Conservation (phyloP, 1,139 yeast genomes). For the Insectozyma bohioensis region DNA sequence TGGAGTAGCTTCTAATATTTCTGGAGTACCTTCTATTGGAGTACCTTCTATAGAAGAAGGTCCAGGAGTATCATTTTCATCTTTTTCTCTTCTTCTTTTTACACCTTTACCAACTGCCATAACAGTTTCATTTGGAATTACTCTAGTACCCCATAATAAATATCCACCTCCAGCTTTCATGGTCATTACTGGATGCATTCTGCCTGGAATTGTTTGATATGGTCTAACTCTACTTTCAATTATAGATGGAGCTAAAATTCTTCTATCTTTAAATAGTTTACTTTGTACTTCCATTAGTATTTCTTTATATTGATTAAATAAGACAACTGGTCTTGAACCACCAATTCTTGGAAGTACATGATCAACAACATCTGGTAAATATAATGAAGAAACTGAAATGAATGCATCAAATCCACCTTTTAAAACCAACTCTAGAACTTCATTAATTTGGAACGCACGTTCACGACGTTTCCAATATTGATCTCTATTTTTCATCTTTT, state of each 20-base stretch:
- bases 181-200: slow-evolving; percentile 94
- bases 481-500: slow-evolving; percentile 57
- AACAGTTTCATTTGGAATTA: slow-evolving; percentile 64
- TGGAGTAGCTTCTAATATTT: neutral
- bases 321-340: slow-evolving; percentile 84
- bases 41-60: slow-evolving; percentile 5
- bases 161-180: slow-evolving; percentile 93
- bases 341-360: slow-evolving; percentile 63
- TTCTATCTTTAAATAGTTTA: slow-evolving; percentile 58
- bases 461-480: slow-evolving; percentile 68
- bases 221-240: slow-evolving; percentile 81
- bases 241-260: slow-evolving; percentile 81
- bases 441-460: slow-evolving; percentile 55
- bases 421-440: slow-evolving; percentile 50
- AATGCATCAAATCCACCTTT: slow-evolving; percentile 72
- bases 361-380: slow-evolving; percentile 65
- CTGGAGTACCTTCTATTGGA: slow-evolving; percentile 5
- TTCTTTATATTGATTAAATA: slow-evolving; percentile 83
- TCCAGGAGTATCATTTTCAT: slow-evolving; percentile 18
- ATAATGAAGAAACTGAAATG: slow-evolving; percentile 69
- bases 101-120: slow-evolving; percentile 58
- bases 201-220: slow-evolving; percentile 91
- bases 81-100: slow-evolving; percentile 32
- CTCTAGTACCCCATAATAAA: slow-evolving; percentile 75
- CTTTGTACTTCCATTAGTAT: slow-evolving; percentile 72